These are phyloP conservation scores for Russula earlei DNA, from an alignment of 768 basidiomycete species.

Conservation along the genomic window DNA sequence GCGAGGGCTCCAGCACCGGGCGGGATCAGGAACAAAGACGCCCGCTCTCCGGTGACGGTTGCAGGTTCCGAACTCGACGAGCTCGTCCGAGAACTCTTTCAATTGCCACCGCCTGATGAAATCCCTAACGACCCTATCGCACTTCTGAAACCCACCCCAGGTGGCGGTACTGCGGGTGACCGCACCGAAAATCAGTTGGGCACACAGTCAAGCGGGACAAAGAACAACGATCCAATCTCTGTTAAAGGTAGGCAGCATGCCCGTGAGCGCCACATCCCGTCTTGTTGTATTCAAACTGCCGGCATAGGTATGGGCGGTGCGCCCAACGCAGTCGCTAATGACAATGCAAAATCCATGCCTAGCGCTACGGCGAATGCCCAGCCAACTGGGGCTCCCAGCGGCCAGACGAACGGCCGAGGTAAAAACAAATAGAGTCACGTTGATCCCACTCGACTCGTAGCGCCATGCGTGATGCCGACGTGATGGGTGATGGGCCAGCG, in stretches of 20 bases:
- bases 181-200: neutral
- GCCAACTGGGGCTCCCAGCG: neutral
- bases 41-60: neutral
- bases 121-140: neutral
- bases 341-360: neutral
- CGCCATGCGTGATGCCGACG: neutral
- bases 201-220: neutral
- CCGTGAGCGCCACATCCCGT: neutral
- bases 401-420: neutral
- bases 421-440: conserved; percentile 1
- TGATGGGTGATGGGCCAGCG: neutral
- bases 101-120: neutral
- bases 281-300: conserved; percentile 2
- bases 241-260: conserved; percentile 11
- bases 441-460: neutral
- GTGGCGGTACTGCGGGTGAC: neutral
- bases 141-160: neutral
- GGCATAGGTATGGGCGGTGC: neutral
- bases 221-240: neutral
- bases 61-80: conserved; percentile 7
- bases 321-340: neutral
- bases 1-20: neutral
- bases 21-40: neutral
- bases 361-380: neutral
- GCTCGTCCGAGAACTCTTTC: conserved; percentile 15